Conservation (phyloP, 2,329 filamentous ascomycete species). For the Hyphodiscus sp. region DNA sequence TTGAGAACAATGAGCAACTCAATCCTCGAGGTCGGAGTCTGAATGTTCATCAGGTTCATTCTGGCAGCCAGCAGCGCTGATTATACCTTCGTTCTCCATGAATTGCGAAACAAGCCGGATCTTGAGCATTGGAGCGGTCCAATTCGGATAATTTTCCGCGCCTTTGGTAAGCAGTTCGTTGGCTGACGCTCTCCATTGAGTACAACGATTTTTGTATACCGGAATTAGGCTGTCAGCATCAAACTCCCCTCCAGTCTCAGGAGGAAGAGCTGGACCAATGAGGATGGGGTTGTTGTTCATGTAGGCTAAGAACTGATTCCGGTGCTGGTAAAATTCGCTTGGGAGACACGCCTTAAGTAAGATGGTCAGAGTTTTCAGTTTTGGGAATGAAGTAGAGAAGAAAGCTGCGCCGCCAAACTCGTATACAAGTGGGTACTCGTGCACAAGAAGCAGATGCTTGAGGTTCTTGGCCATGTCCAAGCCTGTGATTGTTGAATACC, state of each 20-base stretch:
- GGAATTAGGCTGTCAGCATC: neutral
- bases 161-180: neutral
- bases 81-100: neutral
- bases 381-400: neutral
- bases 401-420: neutral
- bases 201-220: neutral
- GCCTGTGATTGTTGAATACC: neutral
- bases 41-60: neutral
- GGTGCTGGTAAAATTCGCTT: neutral
- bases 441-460: neutral
- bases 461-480: neutral
- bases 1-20: neutral
- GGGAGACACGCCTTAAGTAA: neutral
- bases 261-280: neutral
- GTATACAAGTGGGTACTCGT: neutral
- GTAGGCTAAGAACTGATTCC: too few species aligned
- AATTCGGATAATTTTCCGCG: neutral
- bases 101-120: neutral
- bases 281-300: too few species aligned
- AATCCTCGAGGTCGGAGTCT: neutral
- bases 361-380: neutral
- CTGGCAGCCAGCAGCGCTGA: neutral
- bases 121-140: neutral
- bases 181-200: neutral
- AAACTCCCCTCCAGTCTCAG: neutral